phyloP scores from a whole-genome alignment of 129 eudicot species.

The Rutidosis leptorrhynchoides region DNA sequence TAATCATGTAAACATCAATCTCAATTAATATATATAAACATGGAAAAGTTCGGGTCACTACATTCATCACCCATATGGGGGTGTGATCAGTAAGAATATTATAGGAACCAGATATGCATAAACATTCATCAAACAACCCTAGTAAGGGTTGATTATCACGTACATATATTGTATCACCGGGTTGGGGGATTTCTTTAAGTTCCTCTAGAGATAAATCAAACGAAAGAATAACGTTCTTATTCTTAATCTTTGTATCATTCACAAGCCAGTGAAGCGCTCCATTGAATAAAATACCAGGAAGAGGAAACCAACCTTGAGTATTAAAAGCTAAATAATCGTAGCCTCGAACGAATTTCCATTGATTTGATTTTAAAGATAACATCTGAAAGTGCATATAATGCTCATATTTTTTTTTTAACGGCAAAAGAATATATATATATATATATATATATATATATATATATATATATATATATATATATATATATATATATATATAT shows the following conservation, averaged over 20 bases:
- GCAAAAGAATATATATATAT: too few relatives aligned
- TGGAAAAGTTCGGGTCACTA: too few relatives aligned
- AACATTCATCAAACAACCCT: neutral
- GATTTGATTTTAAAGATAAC: neutral
- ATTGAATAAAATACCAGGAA: neutral
- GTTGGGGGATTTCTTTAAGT: slow-evolving; percentile 3
- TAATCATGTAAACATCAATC: too few relatives aligned
- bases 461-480: too few relatives aligned
- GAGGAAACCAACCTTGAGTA: neutral
- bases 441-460: too few relatives aligned
- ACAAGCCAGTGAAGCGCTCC: neutral
- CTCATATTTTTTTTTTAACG: too few relatives aligned
- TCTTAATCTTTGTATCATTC: neutral
- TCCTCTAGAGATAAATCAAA: slow-evolving; percentile 8
- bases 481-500: too few relatives aligned
- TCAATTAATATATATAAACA: too few relatives aligned
- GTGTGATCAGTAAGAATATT: neutral
- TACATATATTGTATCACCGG: neutral
- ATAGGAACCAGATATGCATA: neutral
- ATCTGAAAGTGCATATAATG: neutral
- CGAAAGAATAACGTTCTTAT: neutral
- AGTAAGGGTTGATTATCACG: neutral
- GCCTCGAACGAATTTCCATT: neutral
- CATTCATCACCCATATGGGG: neutral
- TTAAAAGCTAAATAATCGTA: neutral